Conservation (phyloP, 2,329 filamentous ascomycete genomes). For the Penicillium sp. region DNA sequence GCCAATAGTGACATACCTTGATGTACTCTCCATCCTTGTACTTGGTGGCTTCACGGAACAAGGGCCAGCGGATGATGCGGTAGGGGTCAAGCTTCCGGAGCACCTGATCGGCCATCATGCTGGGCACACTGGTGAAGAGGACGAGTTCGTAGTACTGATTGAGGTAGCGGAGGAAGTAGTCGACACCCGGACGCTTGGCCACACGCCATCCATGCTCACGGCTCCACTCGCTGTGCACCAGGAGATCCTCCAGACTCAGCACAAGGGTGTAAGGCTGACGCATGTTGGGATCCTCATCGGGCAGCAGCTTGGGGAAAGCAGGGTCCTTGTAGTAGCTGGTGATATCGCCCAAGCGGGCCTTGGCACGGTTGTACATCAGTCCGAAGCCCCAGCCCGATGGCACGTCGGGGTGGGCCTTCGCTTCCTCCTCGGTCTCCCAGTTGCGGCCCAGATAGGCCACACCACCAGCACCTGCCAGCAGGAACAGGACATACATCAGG, state of each 20-base stretch:
- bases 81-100: conserved; percentile 91
- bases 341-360: conserved; percentile 63
- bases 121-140: conserved; percentile 83
- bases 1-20: conserved; percentile 74
- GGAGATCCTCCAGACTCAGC: conserved; percentile 81
- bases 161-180: conserved; percentile 95
- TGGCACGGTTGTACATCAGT: conserved; percentile 72
- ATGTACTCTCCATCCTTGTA: conserved; percentile 94
- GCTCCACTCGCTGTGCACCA: conserved; percentile 90
- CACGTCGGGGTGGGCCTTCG: conserved; percentile 58
- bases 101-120: conserved; percentile 73
- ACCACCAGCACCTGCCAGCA: conserved; percentile 49
- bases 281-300: conserved; percentile 60
- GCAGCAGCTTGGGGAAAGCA: conserved; percentile 84
- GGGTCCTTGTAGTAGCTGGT: conserved; percentile 93
- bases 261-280: conserved; percentile 86
- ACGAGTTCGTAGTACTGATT: conserved; percentile 98
- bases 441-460: conserved; percentile 73
- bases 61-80: conserved; percentile 86
- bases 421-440: conserved; percentile 71
- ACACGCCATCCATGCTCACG: conserved; percentile 90
- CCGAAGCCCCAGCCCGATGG: conserved; percentile 69
- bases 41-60: conserved; percentile 92
- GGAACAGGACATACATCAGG: conserved; percentile 58
- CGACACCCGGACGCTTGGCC: conserved; percentile 86